Evolutionary conservation across 495 filamentous ascomycete species (phyloP), one percentile per base, ranked within the genome.

Genomic region (Massariosphaeria phaeospora): DNA sequence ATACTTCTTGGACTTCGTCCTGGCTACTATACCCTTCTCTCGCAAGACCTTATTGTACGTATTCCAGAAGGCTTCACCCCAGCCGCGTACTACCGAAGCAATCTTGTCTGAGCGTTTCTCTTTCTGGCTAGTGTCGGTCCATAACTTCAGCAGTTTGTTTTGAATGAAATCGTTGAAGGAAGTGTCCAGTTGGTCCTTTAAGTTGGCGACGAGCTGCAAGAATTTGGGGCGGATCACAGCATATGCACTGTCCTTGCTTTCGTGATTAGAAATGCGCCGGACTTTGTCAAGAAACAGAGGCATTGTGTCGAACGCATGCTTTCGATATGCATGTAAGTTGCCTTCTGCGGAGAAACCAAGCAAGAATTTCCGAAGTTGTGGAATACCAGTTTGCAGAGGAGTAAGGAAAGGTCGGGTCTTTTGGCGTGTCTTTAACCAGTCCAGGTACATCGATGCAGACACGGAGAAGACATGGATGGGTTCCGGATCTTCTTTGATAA

Each of bases 41-140:
- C 47, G 54, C 13, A 57, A 12, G 20, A 47, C 15, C 20, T 57
- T 57, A 38, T 45, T 51, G 46, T 33, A 44, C 2, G 54, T 57
- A 11, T 50, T 42, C 54, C 54, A 57, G 36, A 30, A 13, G 3
- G 20, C 29, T 13, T 42, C 9, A 11, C 5, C 23, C 45, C 43
- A 49, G 5, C 25, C n/a, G 13, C 25, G 9, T 1, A 49, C 36
- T 26, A 36, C 21, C 13, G 17, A 3, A 6, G 11, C 5, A 20
- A 55, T 17, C 11, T 9, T 15, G 8, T 52, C 30, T 11, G 5
- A 5, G 9, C 30, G 20, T 10, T 24, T 11, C 4, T 21, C 6
- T 39, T 50, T 50, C 13, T 11, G 13, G n/a, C 5, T 24, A 2
- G 15, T 10, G 30, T 11, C 10, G 4, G 8, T 13, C 48, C 50